Conservation (phyloP, 257 asterid species). For the Plantago ovata region DNA sequence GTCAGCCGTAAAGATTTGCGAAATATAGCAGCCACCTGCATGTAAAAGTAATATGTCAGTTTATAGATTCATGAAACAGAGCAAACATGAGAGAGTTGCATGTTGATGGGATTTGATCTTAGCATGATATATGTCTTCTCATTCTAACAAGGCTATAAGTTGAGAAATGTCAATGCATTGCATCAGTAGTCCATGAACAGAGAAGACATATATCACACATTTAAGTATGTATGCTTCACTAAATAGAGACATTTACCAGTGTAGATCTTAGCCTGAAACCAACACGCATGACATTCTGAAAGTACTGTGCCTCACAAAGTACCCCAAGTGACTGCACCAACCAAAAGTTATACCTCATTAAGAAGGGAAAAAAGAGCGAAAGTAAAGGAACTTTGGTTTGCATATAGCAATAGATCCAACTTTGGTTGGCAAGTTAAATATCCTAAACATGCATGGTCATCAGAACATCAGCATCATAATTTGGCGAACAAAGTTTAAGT, state of each 20-base stretch:
- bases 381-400: background rate
- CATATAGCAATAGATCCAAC: background rate
- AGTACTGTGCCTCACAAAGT: constrained; percentile 84
- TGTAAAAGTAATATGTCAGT: constrained; percentile 1
- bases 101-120: background rate
- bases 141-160: background rate
- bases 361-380: background rate
- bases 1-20: constrained; percentile 43
- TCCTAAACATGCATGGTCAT: background rate
- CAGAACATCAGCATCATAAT: background rate
- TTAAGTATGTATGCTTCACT: background rate
- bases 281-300: constrained; percentile 92
- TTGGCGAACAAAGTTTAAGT: background rate
- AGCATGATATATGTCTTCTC: background rate
- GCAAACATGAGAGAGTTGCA: background rate
- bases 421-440: background rate
- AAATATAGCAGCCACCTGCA: constrained; percentile 43
- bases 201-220: background rate
- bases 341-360: constrained; percentile 15
- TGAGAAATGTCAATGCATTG: background rate
- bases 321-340: constrained; percentile 72
- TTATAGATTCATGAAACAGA: background rate
- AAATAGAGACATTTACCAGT: constrained; percentile 48
- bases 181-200: background rate
- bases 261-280: constrained; percentile 86